phyloP scores from a whole-genome alignment of 2,329 filamentous ascomycete genomes.

The Aureobasidium sp. region DNA sequence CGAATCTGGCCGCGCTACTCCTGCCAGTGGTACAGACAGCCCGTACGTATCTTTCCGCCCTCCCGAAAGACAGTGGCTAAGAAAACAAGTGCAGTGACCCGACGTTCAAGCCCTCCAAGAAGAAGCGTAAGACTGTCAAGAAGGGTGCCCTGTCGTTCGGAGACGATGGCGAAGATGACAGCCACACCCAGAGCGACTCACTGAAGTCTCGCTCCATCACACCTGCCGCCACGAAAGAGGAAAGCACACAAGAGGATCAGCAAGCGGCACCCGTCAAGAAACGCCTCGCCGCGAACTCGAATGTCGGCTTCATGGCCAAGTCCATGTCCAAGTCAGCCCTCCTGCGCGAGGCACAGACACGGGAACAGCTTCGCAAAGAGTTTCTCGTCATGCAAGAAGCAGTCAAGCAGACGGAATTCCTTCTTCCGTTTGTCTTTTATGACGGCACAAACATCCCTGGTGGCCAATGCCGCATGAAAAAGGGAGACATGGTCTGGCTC shows the following conservation, averaged over 20 bases:
- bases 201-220: background rate
- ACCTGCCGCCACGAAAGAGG: constrained; percentile 9
- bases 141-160: constrained; percentile 64
- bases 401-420: constrained; percentile 81
- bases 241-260: background rate
- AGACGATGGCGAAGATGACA: constrained; percentile 48
- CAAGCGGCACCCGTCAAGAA: constrained; percentile 39
- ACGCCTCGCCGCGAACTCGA: constrained; percentile 54
- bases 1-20: constrained; percentile 8
- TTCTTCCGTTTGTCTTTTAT: constrained; percentile 94
- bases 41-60: constrained; percentile 33
- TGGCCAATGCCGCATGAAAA: constrained; percentile 77
- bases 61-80: constrained; percentile 37
- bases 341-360: constrained; percentile 69
- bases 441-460: constrained; percentile 86
- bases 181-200: background rate
- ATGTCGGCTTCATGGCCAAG: constrained; percentile 61
- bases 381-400: constrained; percentile 77
- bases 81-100: constrained; percentile 50
- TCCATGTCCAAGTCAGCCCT: constrained; percentile 68
- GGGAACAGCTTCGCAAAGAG: constrained; percentile 68
- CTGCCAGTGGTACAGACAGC: constrained; percentile 54
- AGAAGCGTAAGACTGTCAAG: constrained; percentile 46
- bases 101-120: constrained; percentile 49
- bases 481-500: constrained; percentile 88